Evolutionary conservation across 345 rosid genomes (phyloP), one percentile per base, ranked within the genome.

Genomic region (Draba incana): DNA sequence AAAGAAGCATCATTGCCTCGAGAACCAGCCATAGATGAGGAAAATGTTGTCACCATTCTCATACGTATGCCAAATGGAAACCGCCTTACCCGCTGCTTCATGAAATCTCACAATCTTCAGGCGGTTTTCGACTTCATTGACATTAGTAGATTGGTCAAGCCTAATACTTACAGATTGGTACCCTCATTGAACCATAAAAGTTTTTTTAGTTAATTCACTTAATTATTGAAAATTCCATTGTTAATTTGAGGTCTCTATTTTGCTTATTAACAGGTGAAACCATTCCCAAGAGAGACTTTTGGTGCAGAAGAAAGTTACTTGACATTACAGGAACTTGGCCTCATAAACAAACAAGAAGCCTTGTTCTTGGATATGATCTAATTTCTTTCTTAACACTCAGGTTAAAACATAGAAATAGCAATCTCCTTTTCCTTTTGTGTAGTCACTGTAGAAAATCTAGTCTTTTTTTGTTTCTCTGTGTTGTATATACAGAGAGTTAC

Each of bases 101-200:
- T 31, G 58, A 53, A 53, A 53, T 14, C 5, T 16, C 37, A 52
- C 10, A 52, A 28, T 28, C 38, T 28, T 52, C 58, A 54, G 58
- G 41, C 24, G 8, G 12, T 54, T 54, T 54, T 31, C 6, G 6
- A 31, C 58, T 54, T 54, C 41, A 50, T 25, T 50, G 97, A 90
- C 64, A 54, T 84, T 42, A 84, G 87, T 39, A 80, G 86, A 64
- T 83, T 60, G 14, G 81, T 82, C 81, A 90, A 85, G 72, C 88
- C 95, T 2, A 85, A 89, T 55, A 80, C 85, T 9, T 90, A 88
- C 65, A 83, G 84, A 80, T 66, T 88, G 92, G 92, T 90, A 84
- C 15, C 62, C 38, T 57, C 31, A 39, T 15, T 6, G 3, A 37
- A 57, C 62, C 16, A 38, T 57, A 10, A 5, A 54, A 9, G 15